A percentile compares a stretch with the other conserved stretches of the same genome.
phyloP scores from a whole-genome alignment of 805 yeast genomes.

The Metschnikowia lachancei region DNA sequence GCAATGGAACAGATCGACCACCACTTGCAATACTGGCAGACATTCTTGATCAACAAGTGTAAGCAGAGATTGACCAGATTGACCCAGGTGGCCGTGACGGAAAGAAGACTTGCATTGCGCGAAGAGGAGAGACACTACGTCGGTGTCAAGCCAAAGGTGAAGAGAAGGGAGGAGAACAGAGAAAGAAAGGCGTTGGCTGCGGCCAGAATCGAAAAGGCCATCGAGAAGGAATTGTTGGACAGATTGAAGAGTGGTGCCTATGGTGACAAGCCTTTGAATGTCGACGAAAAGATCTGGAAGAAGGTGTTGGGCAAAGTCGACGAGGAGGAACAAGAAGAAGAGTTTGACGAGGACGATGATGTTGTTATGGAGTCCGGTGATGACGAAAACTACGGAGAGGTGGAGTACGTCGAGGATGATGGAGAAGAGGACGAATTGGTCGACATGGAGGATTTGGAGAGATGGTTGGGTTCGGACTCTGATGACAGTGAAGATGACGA shows the following conservation, averaged over 20 bases:
- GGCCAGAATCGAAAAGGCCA: slow-evolving; percentile 93
- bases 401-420: slow-evolving; percentile 88
- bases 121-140: slow-evolving; percentile 93
- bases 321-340: slow-evolving; percentile 54
- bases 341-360: slow-evolving; percentile 53
- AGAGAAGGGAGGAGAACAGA: slow-evolving; percentile 88
- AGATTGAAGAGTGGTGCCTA: slow-evolving; percentile 97
- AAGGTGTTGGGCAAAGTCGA: slow-evolving; percentile 76
- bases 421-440: slow-evolving; percentile 87
- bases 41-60: slow-evolving; percentile 85
- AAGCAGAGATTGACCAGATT: slow-evolving; percentile 93
- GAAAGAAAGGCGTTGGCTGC: slow-evolving; percentile 97
- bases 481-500: slow-evolving; percentile 36
- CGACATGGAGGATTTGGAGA: slow-evolving; percentile 89
- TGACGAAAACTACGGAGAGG: slow-evolving; percentile 58
- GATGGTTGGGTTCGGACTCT: slow-evolving; percentile 58
- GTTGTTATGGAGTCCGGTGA: slow-evolving; percentile 49
- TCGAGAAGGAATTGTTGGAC: slow-evolving; percentile 91
- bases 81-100: slow-evolving; percentile 93
- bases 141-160: slow-evolving; percentile 89
- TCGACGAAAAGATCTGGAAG: slow-evolving; percentile 94
- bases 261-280: slow-evolving; percentile 96
- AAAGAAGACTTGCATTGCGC: slow-evolving; percentile 85
- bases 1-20: slow-evolving; percentile 89
- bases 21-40: slow-evolving; percentile 89